A percentile compares a stretch with the other conserved stretches of the same genome.
Conservation (phyloP, 805 yeast genomes). For the Candida rishiriensis region DNA sequence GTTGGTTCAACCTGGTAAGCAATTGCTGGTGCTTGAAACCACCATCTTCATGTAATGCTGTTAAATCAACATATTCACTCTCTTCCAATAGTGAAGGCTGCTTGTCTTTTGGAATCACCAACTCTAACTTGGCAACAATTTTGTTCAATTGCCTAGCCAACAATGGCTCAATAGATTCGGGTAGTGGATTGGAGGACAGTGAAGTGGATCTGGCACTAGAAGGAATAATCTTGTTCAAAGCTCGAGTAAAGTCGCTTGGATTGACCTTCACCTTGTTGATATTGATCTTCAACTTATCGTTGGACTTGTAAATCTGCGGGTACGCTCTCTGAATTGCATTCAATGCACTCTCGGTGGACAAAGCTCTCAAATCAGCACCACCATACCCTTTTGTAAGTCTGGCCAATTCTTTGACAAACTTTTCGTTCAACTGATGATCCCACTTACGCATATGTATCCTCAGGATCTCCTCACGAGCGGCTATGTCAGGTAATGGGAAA, state of each 20-base stretch:
- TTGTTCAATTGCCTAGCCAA: constrained; percentile 46
- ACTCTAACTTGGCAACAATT: constrained; percentile 45
- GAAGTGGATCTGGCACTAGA: constrained; percentile 86
- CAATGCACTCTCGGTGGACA: constrained; percentile 94
- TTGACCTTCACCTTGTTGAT: constrained; percentile 67
- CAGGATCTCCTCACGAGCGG: constrained; percentile 74
- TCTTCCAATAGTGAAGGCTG: constrained; percentile 61
- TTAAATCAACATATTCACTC: constrained; percentile 57
- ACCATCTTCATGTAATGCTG: constrained; percentile 43
- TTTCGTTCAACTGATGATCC: constrained; percentile 64
- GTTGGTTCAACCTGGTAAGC: constrained; percentile 30
- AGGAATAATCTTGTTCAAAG: constrained; percentile 84
- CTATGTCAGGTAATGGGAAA: constrained; percentile 84
- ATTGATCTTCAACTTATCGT: constrained; percentile 68
- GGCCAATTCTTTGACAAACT: constrained; percentile 65
- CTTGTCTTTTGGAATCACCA: constrained; percentile 57
- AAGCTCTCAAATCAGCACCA: constrained; percentile 92
- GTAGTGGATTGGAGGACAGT: constrained; percentile 66
- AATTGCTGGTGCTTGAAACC: constrained; percentile 69
- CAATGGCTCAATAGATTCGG: constrained; percentile 64
- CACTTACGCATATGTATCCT: constrained; percentile 85
- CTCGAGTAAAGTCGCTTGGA: constrained; percentile 80
- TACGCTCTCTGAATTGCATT: constrained; percentile 86
- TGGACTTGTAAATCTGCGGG: constrained; percentile 84
- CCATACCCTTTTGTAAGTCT: constrained; percentile 91